These are phyloP conservation scores for Zygotorulaspora danielsina DNA, from an alignment of 805 yeast genomes.

Conservation along the genomic window DNA sequence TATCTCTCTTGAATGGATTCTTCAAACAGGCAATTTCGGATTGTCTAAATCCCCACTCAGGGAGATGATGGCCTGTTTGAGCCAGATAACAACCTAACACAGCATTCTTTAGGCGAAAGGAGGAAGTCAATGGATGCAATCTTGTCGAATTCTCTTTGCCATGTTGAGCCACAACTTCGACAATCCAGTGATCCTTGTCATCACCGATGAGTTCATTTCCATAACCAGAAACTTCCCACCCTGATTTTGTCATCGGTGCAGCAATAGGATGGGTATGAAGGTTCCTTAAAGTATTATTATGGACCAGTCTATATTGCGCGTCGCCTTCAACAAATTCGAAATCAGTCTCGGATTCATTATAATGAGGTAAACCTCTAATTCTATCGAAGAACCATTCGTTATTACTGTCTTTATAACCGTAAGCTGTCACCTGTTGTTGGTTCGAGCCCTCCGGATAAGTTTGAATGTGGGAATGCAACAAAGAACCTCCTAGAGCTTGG, in stretches of 20 bases:
- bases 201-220: conserved; percentile 73
- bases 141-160: conserved; percentile 47
- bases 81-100: conserved; percentile 70
- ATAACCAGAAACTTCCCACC: conserved; percentile 84
- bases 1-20: conserved; percentile 65
- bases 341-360: conserved; percentile 31
- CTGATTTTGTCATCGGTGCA: conserved; percentile 64
- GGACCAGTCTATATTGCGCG: conserved; percentile 65
- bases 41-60: conserved; percentile 83
- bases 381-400: conserved; percentile 76
- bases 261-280: conserved; percentile 77
- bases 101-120: conserved; percentile 62
- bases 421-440: conserved; percentile 93
- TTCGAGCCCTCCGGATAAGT: conserved; percentile 85
- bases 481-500: conserved; percentile 70
- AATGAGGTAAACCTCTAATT: conserved; percentile 40
- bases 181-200: conserved; percentile 80
- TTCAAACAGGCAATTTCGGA: conserved; percentile 69
- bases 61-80: conserved; percentile 64
- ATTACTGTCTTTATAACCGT: conserved; percentile 82
- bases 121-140: conserved; percentile 72
- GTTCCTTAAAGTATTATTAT: conserved; percentile 64
- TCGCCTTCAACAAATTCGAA: conserved; percentile 50
- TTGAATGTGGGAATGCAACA: conserved; percentile 85
- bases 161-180: conserved; percentile 70